Evolutionary conservation across 495 filamentous ascomycete species (phyloP).

Genomic region (Polyplosphaeria fusca): DNA sequence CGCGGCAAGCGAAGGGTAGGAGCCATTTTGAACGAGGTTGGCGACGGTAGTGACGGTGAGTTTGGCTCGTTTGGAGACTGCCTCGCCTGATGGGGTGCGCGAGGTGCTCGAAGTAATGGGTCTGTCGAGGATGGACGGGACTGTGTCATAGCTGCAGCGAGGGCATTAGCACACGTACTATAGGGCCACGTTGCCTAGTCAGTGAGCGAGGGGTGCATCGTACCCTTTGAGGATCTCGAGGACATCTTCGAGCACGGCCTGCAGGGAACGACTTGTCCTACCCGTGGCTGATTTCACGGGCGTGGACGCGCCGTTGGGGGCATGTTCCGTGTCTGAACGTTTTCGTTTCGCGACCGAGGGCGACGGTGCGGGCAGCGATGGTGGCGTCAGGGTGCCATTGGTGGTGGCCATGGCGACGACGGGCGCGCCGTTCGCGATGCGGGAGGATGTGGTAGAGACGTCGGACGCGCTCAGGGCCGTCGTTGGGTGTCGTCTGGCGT

Average conservation of each 20-base stretch:
- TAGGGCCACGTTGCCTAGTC: no score
- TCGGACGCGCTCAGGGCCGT: slow-evolving; percentile 31
- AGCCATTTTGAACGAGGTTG: slow-evolving; percentile 11
- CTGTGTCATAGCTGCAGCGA: slow-evolving; percentile 37
- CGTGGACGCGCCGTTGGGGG: slow-evolving; percentile 28
- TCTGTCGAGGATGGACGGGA: slow-evolving; percentile 38
- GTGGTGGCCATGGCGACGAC: slow-evolving; percentile 33
- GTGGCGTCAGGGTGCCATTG: slow-evolving; percentile 37
- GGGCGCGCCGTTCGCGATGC: slow-evolving; percentile 14
- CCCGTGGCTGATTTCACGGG: background rate
- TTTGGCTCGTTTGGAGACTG: slow-evolving; percentile 39
- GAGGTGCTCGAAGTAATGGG: slow-evolving; percentile 9
- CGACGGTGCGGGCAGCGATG: slow-evolving; percentile 23
- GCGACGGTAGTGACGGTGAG: slow-evolving; percentile 26
- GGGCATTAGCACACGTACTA: no score
- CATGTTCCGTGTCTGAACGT: slow-evolving; percentile 27
- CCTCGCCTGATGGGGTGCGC: slow-evolving; percentile 30
- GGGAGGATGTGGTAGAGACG: slow-evolving; percentile 10
- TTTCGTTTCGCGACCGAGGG: slow-evolving; percentile 37
- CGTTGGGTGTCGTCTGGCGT: background rate
- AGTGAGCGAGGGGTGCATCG: background rate
- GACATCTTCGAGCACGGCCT: slow-evolving; percentile 30
- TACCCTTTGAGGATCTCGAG: slow-evolving; percentile 34
- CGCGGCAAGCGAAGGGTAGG: slow-evolving; percentile 28
- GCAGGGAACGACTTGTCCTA: slow-evolving; percentile 6